These are phyloP conservation scores for Populus hybrid DNA, from an alignment of 441 rosid genomes.

Conservation along the genomic window DNA sequence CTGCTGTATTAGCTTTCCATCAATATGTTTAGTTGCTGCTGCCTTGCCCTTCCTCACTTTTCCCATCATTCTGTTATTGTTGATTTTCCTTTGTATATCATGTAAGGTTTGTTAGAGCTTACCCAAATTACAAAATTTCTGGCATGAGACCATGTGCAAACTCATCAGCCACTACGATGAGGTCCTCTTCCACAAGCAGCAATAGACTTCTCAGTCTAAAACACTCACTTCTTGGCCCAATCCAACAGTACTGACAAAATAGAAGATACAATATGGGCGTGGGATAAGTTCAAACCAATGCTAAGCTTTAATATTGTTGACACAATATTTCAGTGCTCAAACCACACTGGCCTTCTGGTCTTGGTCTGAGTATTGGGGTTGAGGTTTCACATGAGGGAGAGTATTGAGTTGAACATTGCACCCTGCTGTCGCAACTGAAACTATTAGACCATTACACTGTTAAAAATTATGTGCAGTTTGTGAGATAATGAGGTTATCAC, in stretches of 20 bases:
- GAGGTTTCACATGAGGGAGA: too few relatives aligned
- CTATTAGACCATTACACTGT: not conserved
- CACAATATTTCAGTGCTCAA: too few relatives aligned
- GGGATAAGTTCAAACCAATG: not conserved
- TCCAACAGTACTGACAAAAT: not conserved
- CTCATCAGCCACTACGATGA: not conserved
- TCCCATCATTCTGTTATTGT: not conserved
- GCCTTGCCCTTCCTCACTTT: not conserved
- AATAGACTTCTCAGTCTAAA: not conserved
- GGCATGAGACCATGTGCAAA: not conserved
- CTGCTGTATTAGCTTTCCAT: not conserved
- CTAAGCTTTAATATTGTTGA: too few relatives aligned
- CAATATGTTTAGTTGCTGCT: not conserved
- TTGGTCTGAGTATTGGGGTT: too few relatives aligned
- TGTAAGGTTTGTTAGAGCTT: not conserved
- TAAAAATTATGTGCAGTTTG: not conserved
- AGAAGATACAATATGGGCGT: not conserved
- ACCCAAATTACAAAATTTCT: not conserved
- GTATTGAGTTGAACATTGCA: not conserved
- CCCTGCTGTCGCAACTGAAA: not conserved
- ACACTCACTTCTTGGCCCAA: not conserved
- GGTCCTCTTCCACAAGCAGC: not conserved
- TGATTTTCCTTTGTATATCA: not conserved
- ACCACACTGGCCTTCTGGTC: too few relatives aligned
- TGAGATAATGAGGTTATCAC: constrained; percentile 7